These are phyloP conservation scores for Trametes sanguinea DNA, from an alignment of 768 basidiomycete genomes.

Conservation along the genomic window DNA sequence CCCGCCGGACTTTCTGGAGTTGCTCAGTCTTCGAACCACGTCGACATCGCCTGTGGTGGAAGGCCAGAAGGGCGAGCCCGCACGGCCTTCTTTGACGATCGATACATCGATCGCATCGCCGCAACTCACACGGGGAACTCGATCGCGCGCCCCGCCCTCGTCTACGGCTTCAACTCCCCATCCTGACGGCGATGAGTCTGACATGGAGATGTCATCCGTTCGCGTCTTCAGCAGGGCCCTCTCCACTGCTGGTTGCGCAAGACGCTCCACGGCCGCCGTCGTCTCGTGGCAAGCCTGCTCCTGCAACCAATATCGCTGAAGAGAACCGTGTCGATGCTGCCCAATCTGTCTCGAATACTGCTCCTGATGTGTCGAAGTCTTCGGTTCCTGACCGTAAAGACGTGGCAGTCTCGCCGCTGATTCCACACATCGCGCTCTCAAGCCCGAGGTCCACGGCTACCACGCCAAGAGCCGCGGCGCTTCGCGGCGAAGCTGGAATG, in stretches of 20 bases:
- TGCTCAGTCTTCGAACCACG: background rate
- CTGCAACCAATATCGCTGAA: background rate
- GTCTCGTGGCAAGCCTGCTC: background rate
- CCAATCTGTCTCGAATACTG: background rate
- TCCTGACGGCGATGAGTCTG: constrained; percentile 12
- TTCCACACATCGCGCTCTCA: background rate
- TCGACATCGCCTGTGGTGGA: background rate
- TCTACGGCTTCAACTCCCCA: constrained; percentile 5
- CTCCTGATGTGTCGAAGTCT: background rate
- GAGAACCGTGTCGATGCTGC: background rate
- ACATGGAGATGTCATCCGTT: constrained; percentile 22
- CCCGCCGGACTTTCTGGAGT: background rate
- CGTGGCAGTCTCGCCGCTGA: constrained; percentile 1
- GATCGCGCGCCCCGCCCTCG: constrained; percentile 1
- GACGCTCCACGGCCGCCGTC: background rate
- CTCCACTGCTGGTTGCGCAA: background rate
- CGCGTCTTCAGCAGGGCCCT: constrained; percentile 6
- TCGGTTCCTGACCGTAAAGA: background rate
- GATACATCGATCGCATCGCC: constrained; percentile 11
- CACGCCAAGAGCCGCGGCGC: background rate
- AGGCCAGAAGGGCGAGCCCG: constrained; percentile 1
- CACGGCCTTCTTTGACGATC: constrained; percentile 13
- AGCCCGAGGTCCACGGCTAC: background rate
- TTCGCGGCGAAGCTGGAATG: background rate
- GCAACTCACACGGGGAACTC: constrained; percentile 3